These are phyloP conservation scores for Lachnellula hyalina DNA, from an alignment of 2,329 filamentous ascomycete species.

Conservation along the genomic window DNA sequence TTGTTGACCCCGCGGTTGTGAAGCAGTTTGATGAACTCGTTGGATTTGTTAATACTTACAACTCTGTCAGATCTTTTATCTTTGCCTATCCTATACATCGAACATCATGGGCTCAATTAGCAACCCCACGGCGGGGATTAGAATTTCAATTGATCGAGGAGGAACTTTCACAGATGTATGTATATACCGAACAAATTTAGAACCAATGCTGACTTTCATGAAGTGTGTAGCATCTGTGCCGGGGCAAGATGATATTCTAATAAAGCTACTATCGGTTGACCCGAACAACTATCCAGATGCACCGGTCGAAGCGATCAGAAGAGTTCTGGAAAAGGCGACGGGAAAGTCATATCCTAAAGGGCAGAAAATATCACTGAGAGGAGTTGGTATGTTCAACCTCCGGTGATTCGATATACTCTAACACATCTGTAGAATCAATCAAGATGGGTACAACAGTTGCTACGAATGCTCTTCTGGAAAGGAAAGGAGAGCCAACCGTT, in stretches of 20 bases:
- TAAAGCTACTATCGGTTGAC: conserved; percentile 87
- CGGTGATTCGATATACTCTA: not conserved
- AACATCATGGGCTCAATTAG: not conserved
- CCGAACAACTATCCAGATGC: conserved; percentile 88
- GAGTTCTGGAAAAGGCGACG: conserved; percentile 55
- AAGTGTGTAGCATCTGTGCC: not conserved
- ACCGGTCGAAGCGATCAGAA: conserved; percentile 65
- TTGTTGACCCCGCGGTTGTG: not conserved
- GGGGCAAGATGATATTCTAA: conserved; percentile 64
- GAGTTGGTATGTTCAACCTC: not conserved
- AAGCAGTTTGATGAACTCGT: no score
- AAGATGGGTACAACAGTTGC: conserved; percentile 73
- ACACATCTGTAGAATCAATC: conserved; percentile 51
- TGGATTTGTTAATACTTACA: no score
- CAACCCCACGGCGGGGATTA: not conserved
- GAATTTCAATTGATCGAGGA: not conserved
- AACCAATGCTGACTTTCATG: not conserved
- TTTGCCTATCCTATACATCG: not conserved
- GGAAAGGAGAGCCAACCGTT: conserved; percentile 66
- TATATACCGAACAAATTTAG: no score
- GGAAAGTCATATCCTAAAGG: conserved; percentile 55
- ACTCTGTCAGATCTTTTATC: not conserved
- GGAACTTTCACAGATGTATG: conserved; percentile 2
- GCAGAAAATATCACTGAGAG: conserved; percentile 39
- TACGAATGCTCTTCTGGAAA: conserved; percentile 68